Percentiles rank a stretch among this genome's conserved stretches.
phyloP scores from a whole-genome alignment of 1,284 basidiomycete genomes.

The Ustilago cynodontis region DNA sequence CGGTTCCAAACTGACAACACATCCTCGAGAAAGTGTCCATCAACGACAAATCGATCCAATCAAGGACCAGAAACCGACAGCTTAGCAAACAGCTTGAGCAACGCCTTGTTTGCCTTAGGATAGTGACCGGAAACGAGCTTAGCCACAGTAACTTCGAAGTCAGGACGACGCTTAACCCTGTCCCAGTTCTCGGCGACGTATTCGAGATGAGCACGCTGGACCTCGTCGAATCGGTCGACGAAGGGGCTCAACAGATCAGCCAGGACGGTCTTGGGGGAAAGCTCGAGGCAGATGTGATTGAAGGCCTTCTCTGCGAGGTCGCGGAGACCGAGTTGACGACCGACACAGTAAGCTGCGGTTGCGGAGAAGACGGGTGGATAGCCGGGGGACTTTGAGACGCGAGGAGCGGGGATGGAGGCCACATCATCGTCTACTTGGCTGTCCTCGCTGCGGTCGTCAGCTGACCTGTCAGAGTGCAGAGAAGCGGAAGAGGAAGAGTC shows the following conservation, averaged over 20 bases:
- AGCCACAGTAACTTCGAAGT: slow-evolving; percentile 53
- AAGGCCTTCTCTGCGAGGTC: slow-evolving; percentile 53
- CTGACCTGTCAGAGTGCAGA: slow-evolving; percentile 23
- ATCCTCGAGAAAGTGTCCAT: slow-evolving; percentile 9
- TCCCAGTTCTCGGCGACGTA: slow-evolving; percentile 57
- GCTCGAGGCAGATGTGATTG: slow-evolving; percentile 50
- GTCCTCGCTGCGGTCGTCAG: slow-evolving; percentile 22
- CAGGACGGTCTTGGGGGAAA: slow-evolving; percentile 52
- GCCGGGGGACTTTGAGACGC: slow-evolving; percentile 32
- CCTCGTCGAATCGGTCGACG: slow-evolving; percentile 58
- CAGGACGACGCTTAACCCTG: slow-evolving; percentile 55
- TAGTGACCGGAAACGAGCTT: slow-evolving; percentile 53
- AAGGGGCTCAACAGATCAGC: slow-evolving; percentile 56
- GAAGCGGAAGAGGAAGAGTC: slow-evolving; percentile 19
- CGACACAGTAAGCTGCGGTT: slow-evolving; percentile 58
- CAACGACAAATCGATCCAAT: not conserved
- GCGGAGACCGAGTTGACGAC: slow-evolving; percentile 53
- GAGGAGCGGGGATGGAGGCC: not conserved
- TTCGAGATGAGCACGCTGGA: slow-evolving; percentile 58
- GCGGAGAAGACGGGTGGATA: slow-evolving; percentile 55
- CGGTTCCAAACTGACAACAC: too few species aligned
- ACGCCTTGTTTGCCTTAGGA: slow-evolving; percentile 48
- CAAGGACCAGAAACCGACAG: slow-evolving; percentile 26
- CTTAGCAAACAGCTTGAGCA: slow-evolving; percentile 60
- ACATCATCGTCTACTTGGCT: slow-evolving; percentile 11